Evolutionary conservation across 306 rosid species (phyloP).

Genomic region (Fragaria vesca): DNA sequence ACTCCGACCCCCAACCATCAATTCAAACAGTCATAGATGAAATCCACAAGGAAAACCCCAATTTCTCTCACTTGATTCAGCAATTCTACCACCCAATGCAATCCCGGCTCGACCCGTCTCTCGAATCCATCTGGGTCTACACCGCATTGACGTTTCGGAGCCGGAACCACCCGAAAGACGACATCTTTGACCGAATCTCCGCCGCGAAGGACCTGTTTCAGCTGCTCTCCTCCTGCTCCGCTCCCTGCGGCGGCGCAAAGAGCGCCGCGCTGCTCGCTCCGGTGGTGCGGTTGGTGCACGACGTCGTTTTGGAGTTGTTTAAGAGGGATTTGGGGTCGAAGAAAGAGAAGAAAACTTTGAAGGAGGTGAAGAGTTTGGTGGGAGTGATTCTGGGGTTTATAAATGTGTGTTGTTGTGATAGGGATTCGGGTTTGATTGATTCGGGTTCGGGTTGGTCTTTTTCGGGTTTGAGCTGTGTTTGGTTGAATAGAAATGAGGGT

Average conservation of each 20-base stretch:
- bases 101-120: conserved; percentile 58
- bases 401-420: conserved; percentile 43
- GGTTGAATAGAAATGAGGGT: conserved; percentile 45
- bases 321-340: conserved; percentile 48
- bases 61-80: conserved; percentile 29
- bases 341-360: conserved; percentile 60
- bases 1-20: conserved; percentile 34
- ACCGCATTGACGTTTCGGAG: conserved; percentile 46
- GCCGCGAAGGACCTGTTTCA: conserved; percentile 52
- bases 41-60: conserved; percentile 32
- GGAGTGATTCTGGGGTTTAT: conserved; percentile 57
- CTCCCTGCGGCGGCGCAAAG: conserved; percentile 44
- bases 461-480: conserved; percentile 45
- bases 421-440: conserved; percentile 20
- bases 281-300: conserved; percentile 44
- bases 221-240: conserved; percentile 47
- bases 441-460: conserved; percentile 35
- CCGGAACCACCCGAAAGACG: conserved; percentile 34
- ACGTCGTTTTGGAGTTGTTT: conserved; percentile 35
- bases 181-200: conserved; percentile 49
- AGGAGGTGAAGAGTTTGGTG: conserved; percentile 52
- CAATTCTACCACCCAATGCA: conserved; percentile 51
- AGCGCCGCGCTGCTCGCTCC: conserved; percentile 63
- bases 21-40: conserved; percentile 45
- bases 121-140: conserved; percentile 74